Base-by-base conservation (phyloP, 805 yeast genomes). In the Teunomyces stri region DNA sequence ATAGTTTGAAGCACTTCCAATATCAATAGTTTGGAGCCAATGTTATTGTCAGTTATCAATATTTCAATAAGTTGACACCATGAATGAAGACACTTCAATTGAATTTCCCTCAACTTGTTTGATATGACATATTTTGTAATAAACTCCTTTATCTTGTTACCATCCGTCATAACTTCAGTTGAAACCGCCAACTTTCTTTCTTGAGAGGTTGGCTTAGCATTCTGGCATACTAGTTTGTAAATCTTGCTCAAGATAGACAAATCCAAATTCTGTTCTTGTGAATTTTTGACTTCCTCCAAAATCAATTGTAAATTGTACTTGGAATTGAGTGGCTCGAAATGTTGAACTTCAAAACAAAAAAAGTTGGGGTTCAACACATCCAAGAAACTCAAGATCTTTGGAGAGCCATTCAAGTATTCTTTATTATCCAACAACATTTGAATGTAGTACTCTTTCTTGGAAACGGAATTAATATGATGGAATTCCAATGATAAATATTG, bases 61-160 rank as follows among this genome's bases (percentile, higher is more conserved):
- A 89, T 81, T 51, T 89, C 89, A 20, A 89, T 82, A 43, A 91
- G 64, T 54, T 84, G 85, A 18, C 84, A 83, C 98, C 98, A 92
- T 0, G 95, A 79, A 58, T 84, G 89, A 25, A 92, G 67, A 48
- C 85, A 80, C 11, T 76, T 67, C 41, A 85, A 67, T 51, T 86
- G 94, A 6, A 73, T 69, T 1, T 72, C 62, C 50, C 75, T 75
- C 54, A 81, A 75, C 34, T 73, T 71, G 38, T 72, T 70, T 36
- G 69, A 70, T n/a, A 80, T 66, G 11, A 80, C 56, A 20, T 73
- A 70, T 53, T 78, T 78, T 0, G 71, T 67, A 27, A 83, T 56
- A 45, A 74, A 73, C 4, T 62, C 66, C 21, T 64, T 57, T 27
- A 79, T 49, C 13, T 56, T 52, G 6, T 49, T 51, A 0, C 61